A percentile compares a stretch with the other conserved stretches of the same genome.
Conservation (phyloP, 2,329 filamentous ascomycete genomes). For the Ilyonectria mors-panacis region DNA sequence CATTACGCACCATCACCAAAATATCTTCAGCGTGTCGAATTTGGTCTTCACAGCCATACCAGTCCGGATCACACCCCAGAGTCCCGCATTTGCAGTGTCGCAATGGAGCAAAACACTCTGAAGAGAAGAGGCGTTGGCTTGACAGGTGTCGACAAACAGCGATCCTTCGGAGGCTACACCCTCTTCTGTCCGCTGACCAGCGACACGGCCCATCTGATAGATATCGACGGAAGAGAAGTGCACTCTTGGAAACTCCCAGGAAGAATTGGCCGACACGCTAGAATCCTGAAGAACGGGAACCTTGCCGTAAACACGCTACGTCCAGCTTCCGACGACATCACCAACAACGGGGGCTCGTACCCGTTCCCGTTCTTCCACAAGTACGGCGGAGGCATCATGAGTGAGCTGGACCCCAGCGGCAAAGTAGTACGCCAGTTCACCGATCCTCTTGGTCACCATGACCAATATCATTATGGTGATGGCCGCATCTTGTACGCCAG, state of each 20-base stretch:
- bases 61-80: too few relatives aligned
- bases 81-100: background rate
- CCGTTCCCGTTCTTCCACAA: conserved; percentile 52
- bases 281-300: conserved; percentile 48
- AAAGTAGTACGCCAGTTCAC: conserved; percentile 47
- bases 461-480: conserved; percentile 49
- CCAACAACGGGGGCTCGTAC: conserved; percentile 39
- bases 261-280: conserved; percentile 47
- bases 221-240: conserved; percentile 49
- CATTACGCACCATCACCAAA: too few relatives aligned
- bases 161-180: conserved; percentile 48
- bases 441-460: conserved; percentile 48
- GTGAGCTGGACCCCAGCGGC: conserved; percentile 44
- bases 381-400: conserved; percentile 50
- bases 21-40: background rate
- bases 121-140: conserved; percentile 49
- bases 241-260: conserved; percentile 50
- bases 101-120: conserved; percentile 51
- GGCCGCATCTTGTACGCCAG: conserved; percentile 47
- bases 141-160: conserved; percentile 46
- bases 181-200: conserved; percentile 50
- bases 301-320: conserved; percentile 50
- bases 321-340: conserved; percentile 25
- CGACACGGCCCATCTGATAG: conserved; percentile 44
- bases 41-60: too few relatives aligned